Evolutionary conservation across 1,284 basidiomycete genomes (phyloP).

Genomic region (Somion occarium): DNA sequence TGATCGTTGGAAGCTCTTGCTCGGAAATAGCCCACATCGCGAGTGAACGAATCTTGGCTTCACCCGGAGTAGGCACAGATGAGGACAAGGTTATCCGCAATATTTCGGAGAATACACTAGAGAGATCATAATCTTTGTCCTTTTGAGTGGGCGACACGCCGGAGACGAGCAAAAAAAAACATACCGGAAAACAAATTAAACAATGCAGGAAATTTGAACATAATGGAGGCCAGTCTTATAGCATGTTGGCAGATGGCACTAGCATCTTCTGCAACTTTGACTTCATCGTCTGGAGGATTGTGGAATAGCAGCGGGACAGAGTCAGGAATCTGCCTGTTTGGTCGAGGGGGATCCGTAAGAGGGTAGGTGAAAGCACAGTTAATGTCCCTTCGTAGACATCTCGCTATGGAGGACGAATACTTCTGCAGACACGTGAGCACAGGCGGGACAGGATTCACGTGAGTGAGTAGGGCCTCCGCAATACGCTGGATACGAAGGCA

Average conservation of each 20-base stretch:
- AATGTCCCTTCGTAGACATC: conserved; percentile 4
- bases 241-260: neutral
- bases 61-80: neutral
- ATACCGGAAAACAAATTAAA: neutral
- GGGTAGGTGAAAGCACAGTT: neutral
- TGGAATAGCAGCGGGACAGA: neutral
- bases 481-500: neutral
- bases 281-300: neutral
- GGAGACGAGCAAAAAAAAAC: neutral
- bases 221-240: neutral
- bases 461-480: neutral
- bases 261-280: neutral
- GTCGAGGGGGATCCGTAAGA: neutral
- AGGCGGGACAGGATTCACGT: neutral
- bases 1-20: neutral
- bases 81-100: neutral
- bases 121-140: neutral
- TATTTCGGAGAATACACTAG: neutral
- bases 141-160: neutral
- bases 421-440: neutral
- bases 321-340: neutral
- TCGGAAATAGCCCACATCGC: neutral
- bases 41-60: neutral
- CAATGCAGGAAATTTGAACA: conserved; percentile 1
- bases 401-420: neutral